These are phyloP conservation scores for Stephania yunnanensis DNA, from an alignment of 164 flowering plant genomes.

Conservation along the genomic window DNA sequence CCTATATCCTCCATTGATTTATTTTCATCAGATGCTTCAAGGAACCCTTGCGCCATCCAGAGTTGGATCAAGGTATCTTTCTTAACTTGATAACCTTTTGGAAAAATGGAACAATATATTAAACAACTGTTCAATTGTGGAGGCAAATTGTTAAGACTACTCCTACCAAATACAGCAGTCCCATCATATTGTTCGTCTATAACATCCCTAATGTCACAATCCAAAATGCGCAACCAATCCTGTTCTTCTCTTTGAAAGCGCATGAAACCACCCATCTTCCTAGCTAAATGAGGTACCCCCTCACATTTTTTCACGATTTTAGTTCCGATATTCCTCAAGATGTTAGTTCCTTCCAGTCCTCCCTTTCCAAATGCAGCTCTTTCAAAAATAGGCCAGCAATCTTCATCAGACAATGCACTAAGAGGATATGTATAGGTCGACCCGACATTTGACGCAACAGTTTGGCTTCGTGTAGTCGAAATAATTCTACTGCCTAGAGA, in stretches of 20 bases:
- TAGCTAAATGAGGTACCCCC: too few species aligned
- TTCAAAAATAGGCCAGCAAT: too few species aligned
- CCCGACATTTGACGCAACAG: slow-evolving; percentile 7
- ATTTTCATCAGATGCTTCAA: not conserved
- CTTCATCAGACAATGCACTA: too few species aligned
- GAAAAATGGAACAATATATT: slow-evolving; percentile 16
- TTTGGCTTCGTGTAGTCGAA: slow-evolving; percentile 10
- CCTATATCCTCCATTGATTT: slow-evolving; percentile 8
- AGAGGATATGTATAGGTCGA: too few species aligned
- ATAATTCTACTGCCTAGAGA: slow-evolving; percentile 16
- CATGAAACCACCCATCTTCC: too few species aligned
- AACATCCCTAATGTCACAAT: slow-evolving; percentile 9
- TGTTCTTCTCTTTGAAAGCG: too few species aligned
- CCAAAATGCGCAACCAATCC: slow-evolving; percentile 7
- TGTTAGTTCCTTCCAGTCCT: too few species aligned
- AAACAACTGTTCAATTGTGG: slow-evolving; percentile 20
- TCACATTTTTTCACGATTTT: too few species aligned
- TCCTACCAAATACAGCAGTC: not conserved
- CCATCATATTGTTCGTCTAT: slow-evolving; percentile 4
- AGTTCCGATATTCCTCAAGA: too few species aligned
- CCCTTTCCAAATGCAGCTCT: too few species aligned
- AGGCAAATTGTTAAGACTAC: slow-evolving; percentile 12
- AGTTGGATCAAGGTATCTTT: slow-evolving; percentile 14
- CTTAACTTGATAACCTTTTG: slow-evolving; percentile 15
- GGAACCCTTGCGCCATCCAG: slow-evolving; percentile 26